Evolutionary conservation across 352 stramenopile genomes (phyloP), one percentile per base, ranked within the genome.

Genomic region (Hyaloperonospora brassicae): DNA sequence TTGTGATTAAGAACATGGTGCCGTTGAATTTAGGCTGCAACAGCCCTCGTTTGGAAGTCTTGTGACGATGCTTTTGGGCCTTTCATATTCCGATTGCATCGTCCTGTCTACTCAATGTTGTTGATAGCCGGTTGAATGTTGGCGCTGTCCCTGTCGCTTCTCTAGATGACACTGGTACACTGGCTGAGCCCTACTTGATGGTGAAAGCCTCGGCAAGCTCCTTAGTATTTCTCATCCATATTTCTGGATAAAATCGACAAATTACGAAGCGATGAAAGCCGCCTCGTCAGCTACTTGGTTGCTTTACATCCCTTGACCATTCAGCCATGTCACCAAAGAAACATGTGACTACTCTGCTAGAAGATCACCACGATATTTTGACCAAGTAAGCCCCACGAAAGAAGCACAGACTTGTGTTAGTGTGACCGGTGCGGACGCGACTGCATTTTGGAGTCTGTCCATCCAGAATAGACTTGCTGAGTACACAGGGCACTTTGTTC

Each of bases 151-250:
- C n/a, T n/a, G n/a, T n/a, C n/a, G n/a, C n/a, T n/a, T n/a, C n/a
- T n/a, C n/a, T n/a, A n/a, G n/a, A n/a, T n/a, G n/a, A n/a, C n/a
- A n/a, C n/a, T n/a, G n/a, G n/a, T n/a, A n/a, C n/a, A n/a, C n/a
- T n/a, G n/a, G n/a, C n/a, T n/a, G n/a, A n/a, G n/a, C n/a, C n/a
- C n/a, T n/a, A n/a, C n/a, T n/a, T n/a, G n/a, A n/a, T n/a, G n/a
- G n/a, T n/a, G 40, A 58, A 58, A 65, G 23, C n/a, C 72, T 75
- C 36, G 67, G 63, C 31, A 75, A 75, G 49, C 46, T 60, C 63
- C 50, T 5, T 63, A 69, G 40, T 68, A 52, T 34, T 47, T 69
- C 49, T 61, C 66, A 23, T 75, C 62, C 12, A 55, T 69, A 25
- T 75, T 67, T 25, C 50, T 53, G 5, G 55, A 34, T 21, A 47